Conservation (phyloP, 495 filamentous ascomycete genomes). For the Podospora tetraspora region DNA sequence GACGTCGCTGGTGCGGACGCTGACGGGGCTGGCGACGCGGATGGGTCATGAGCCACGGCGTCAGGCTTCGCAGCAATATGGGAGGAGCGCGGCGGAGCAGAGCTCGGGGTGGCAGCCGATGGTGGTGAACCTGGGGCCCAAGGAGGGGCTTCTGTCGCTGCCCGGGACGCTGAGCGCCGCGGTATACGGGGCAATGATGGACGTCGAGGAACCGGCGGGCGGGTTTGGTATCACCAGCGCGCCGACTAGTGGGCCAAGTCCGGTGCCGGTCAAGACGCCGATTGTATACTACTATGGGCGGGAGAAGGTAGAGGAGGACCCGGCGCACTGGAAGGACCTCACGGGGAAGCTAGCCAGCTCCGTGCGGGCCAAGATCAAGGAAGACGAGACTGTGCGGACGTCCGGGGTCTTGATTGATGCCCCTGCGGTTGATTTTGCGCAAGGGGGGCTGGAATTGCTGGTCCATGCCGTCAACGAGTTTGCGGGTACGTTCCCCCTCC, state of each 20-base stretch:
- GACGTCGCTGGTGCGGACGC: conserved; percentile 72
- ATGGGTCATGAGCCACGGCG: conserved; percentile 31
- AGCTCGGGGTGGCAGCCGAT: conserved; percentile 58
- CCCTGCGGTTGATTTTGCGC: conserved; percentile 55
- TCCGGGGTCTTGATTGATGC: conserved; percentile 86
- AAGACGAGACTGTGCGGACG: conserved; percentile 62
- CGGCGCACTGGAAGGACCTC: conserved; percentile 64
- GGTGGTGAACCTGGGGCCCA: conserved; percentile 80
- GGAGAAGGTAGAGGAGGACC: conserved; percentile 67
- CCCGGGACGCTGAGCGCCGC: conserved; percentile 82
- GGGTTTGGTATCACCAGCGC: conserved; percentile 82
- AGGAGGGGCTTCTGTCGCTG: conserved; percentile 77
- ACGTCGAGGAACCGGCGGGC: conserved; percentile 62
- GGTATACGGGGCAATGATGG: conserved; percentile 76
- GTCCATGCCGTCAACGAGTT: conserved; percentile 85
- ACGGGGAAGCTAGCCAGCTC: conserved; percentile 74
- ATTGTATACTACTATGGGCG: conserved; percentile 87
- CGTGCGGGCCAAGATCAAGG: conserved; percentile 69
- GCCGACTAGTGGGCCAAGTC: conserved; percentile 83
- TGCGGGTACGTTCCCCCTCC: conserved; percentile 49
- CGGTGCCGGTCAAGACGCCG: conserved; percentile 83
- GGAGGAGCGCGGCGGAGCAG: background rate
- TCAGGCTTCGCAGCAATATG: background rate
- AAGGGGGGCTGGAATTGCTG: conserved; percentile 62
- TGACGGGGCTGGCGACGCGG: conserved; percentile 77